Evolutionary conservation across 768 basidiomycete genomes (phyloP).

Genomic region (Cytidiella melzeri): DNA sequence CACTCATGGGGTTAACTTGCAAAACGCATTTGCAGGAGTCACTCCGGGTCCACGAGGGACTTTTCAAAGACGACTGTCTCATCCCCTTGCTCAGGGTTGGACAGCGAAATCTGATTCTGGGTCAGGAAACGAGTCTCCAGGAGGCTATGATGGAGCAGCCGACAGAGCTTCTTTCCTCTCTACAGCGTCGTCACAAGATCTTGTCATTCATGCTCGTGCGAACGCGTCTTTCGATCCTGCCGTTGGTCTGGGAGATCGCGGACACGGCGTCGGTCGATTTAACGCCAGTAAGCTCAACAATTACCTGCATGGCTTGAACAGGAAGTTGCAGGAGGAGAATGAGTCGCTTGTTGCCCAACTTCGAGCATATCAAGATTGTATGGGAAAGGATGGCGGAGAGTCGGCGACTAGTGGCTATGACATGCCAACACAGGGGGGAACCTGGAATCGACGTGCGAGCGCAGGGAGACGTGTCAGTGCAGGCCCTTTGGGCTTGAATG

Average conservation of each 20-base stretch:
- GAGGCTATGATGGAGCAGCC: constrained; percentile 37
- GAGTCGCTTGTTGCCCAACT: constrained; percentile 54
- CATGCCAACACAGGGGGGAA: not conserved
- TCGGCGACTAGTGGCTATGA: constrained; percentile 14
- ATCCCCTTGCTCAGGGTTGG: constrained; percentile 58
- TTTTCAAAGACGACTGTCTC: constrained; percentile 41
- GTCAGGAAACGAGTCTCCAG: constrained; percentile 14
- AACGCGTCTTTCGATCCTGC: constrained; percentile 89
- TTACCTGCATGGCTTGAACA: constrained; percentile 82
- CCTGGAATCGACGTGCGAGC: constrained; percentile 23
- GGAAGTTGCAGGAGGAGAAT: constrained; percentile 82
- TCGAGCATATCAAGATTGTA: constrained; percentile 45
- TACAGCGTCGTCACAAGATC: constrained; percentile 82
- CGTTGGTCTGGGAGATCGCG: constrained; percentile 63
- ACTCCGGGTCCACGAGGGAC: constrained; percentile 55
- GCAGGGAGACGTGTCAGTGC: constrained; percentile 44
- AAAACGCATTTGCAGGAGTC: constrained; percentile 53
- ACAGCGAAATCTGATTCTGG: constrained; percentile 20
- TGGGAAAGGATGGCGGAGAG: constrained; percentile 12
- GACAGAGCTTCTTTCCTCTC: constrained; percentile 68
- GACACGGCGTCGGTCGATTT: constrained; percentile 68
- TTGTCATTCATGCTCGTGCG: constrained; percentile 69
- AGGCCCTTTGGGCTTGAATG: constrained; percentile 42
- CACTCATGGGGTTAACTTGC: constrained; percentile 30
- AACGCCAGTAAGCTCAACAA: constrained; percentile 81